Percentiles rank a stretch among this genome's conserved stretches.
These are phyloP conservation scores for Trichophyton verrucosum DNA, from an alignment of 2,329 filamentous ascomycete genomes.

Conservation along the genomic window DNA sequence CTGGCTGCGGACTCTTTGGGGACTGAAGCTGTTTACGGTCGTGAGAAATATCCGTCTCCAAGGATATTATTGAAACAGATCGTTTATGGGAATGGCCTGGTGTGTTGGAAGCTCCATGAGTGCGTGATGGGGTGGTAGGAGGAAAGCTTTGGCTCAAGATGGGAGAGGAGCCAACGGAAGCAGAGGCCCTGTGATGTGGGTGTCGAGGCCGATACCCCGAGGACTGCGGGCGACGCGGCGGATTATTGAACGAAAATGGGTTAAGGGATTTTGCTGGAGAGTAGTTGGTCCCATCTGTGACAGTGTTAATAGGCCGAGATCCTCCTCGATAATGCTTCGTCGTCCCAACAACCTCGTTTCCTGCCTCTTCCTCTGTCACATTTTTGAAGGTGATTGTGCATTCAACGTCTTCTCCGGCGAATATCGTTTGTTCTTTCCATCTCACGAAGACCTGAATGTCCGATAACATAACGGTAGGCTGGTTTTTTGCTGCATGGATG, in stretches of 20 bases:
- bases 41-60: conserved; percentile 42
- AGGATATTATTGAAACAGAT: conserved; percentile 71
- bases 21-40: conserved; percentile 23
- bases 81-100: conserved; percentile 53
- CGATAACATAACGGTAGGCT: conserved; percentile 30
- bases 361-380: conserved; percentile 40
- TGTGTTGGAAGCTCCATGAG: conserved; percentile 16
- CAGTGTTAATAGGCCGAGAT: conserved; percentile 25
- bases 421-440: conserved; percentile 89
- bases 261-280: conserved; percentile 29
- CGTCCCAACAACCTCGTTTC: conserved; percentile 20
- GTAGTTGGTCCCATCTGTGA: conserved; percentile 25
- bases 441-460: conserved; percentile 92
- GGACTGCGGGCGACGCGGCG: conserved; percentile 25
- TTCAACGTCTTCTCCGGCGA: conserved; percentile 89
- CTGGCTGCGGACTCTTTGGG: conserved; percentile 39
- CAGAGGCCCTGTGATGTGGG: conserved; percentile 26
- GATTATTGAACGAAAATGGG: conserved; percentile 24
- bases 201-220: conserved; percentile 21
- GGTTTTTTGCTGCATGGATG: conserved; percentile 5
- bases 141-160: conserved; percentile 32
- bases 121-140: conserved; percentile 14
- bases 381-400: conserved; percentile 97
- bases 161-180: conserved; percentile 30
- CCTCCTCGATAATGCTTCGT: conserved; percentile 27